Percentiles rank a stretch among this genome's conserved stretches.
phyloP scores from a whole-genome alignment of 2,329 filamentous ascomycete genomes.

The Nemania sp. region DNA sequence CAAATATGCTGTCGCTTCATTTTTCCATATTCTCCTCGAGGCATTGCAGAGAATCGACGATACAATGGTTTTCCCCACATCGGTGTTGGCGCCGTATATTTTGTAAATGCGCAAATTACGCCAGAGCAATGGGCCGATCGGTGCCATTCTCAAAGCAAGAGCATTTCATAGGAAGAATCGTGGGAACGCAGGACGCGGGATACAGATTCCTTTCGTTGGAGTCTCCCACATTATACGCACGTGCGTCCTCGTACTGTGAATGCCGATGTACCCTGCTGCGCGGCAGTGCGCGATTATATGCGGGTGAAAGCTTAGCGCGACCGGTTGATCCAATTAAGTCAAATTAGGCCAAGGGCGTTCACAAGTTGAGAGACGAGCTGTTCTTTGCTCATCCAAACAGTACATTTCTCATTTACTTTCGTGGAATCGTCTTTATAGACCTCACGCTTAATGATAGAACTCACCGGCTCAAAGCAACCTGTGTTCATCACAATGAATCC shows the following conservation, averaged over 20 bases:
- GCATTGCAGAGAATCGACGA: conserved; percentile 72
- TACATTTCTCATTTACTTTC: too few relatives aligned
- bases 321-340: neutral
- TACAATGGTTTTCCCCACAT: conserved; percentile 83
- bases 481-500: too few relatives aligned
- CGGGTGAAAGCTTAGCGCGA: neutral
- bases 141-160: conserved; percentile 41
- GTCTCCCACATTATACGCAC: too few relatives aligned
- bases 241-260: neutral
- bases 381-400: too few relatives aligned
- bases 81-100: conserved; percentile 81
- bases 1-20: conserved; percentile 63
- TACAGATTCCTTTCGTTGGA: too few relatives aligned
- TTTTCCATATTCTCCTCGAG: conserved; percentile 50
- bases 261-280: neutral
- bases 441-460: too few relatives aligned
- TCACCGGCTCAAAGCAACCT: too few relatives aligned
- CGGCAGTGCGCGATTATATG: conserved; percentile 18
- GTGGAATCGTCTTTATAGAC: too few relatives aligned
- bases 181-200: neutral
- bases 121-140: conserved; percentile 66
- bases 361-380: neutral
- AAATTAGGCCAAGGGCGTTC: neutral
- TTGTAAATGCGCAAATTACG: conserved; percentile 71
- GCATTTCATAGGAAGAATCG: neutral